Evolutionary conservation across 176 grass and related monocot species (phyloP).

Genomic region (Thalia dealbata): DNA sequence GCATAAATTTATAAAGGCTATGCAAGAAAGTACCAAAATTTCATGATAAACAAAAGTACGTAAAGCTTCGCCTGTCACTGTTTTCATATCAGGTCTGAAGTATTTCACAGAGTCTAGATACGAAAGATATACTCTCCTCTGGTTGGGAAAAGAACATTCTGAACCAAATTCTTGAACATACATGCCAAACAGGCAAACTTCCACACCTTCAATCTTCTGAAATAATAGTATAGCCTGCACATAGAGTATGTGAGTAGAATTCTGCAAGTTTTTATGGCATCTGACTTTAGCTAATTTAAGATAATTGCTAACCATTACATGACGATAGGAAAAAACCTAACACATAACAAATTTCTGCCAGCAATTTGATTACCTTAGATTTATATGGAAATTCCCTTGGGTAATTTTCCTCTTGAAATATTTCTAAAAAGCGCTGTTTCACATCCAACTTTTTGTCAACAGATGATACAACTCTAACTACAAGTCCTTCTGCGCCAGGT

Average conservation of each 20-base stretch:
- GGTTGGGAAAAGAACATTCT: slow-evolving; percentile 69
- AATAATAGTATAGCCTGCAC: slow-evolving; percentile 91
- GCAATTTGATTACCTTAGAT: slow-evolving; percentile 57
- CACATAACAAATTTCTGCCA: too few relatives aligned
- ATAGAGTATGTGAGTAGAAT: slow-evolving; percentile 4
- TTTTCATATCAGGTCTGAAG: slow-evolving; percentile 89
- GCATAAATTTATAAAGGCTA: neutral
- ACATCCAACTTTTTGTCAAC: slow-evolving; percentile 99
- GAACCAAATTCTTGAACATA: slow-evolving; percentile 99
- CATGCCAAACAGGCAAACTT: slow-evolving; percentile 99
- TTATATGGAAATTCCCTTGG: slow-evolving; percentile 96
- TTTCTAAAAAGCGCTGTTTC: slow-evolving; percentile 88
- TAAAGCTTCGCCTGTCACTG: slow-evolving; percentile 67
- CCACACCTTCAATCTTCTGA: slow-evolving; percentile 99
- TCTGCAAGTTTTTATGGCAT: neutral
- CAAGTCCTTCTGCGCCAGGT: slow-evolving; percentile 87
- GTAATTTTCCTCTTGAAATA: slow-evolving; percentile 94
- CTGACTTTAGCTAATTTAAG: neutral
- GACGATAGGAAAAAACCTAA: neutral
- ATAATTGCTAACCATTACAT: neutral
- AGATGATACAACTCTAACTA: slow-evolving; percentile 97
- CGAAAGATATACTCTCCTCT: slow-evolving; percentile 90
- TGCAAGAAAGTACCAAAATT: slow-evolving; percentile 63
- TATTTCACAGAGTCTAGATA: slow-evolving; percentile 99
- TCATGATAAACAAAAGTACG: slow-evolving; percentile 97